A percentile compares a stretch with the other conserved stretches of the same genome.
phyloP scores from a whole-genome alignment of 129 eudicot species.

The Glebionis coronaria region DNA sequence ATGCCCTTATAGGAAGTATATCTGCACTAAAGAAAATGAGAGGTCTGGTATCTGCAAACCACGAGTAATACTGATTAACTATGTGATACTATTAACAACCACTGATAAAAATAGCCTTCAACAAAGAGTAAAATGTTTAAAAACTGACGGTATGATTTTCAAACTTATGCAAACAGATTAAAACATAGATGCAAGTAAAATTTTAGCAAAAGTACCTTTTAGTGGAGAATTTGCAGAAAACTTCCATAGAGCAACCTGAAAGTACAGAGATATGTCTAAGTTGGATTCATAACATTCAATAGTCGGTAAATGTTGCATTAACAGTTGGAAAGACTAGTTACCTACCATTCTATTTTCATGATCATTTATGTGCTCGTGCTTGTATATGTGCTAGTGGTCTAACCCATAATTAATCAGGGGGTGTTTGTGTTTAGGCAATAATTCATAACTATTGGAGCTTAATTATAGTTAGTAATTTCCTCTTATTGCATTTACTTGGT shows the following conservation, averaged over 20 bases:
- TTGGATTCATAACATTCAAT: too few relatives aligned
- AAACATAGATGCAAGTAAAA: background rate
- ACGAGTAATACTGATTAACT: constrained; percentile 1
- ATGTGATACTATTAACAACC: constrained; percentile 6
- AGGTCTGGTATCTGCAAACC: constrained; percentile 78
- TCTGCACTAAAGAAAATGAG: constrained; percentile 89
- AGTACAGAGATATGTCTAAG: background rate
- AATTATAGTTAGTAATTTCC: too few relatives aligned
- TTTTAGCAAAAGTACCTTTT: constrained; percentile 47
- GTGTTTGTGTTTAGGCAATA: too few relatives aligned
- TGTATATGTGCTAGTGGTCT: too few relatives aligned
- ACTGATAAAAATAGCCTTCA: constrained; percentile 2
- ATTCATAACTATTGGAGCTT: too few relatives aligned
- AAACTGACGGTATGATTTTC: background rate
- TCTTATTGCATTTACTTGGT: too few relatives aligned
- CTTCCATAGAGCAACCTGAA: constrained; percentile 98
- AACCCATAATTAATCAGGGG: too few relatives aligned
- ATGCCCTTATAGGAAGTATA: constrained; percentile 79
- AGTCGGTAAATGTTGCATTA: too few relatives aligned
- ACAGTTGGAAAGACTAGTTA: too few relatives aligned
- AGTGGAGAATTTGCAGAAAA: constrained; percentile 47
- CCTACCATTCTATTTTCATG: too few relatives aligned
- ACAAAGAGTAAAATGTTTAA: background rate
- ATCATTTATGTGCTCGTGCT: too few relatives aligned
- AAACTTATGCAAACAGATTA: background rate